Evolutionary conservation across 768 basidiomycete species (phyloP), one percentile per base, ranked within the genome.

Genomic region (Rhodotorula kratochvilovae): DNA sequence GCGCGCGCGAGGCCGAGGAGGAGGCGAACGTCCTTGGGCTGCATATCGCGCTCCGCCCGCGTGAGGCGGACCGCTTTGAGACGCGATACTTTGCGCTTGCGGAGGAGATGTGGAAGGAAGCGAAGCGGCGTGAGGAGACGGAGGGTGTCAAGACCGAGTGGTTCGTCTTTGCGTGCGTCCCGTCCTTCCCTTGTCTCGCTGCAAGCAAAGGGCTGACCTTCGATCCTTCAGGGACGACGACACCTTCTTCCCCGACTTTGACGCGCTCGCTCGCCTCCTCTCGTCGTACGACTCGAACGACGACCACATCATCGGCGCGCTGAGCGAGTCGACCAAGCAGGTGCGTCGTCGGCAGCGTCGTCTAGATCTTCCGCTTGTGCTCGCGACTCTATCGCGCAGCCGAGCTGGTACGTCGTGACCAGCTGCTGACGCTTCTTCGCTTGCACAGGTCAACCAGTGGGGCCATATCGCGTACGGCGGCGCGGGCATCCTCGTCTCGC

Each of bases 241-340:
- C 56, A 75, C 74, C 16, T 75, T 75, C 68, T 75, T 65, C 56
- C 74, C 74, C 36, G 74, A 75, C 58, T 70, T 69, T n/a, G 62
- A 66, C 33, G 57, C 74, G 1, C 61, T 70, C 33, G 58, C 59
- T 1, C 65, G 74, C 13, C 53, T 75, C 19, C 66, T 75, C 11
- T 33, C 61, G 0, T 29, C 58, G 50, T 51, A 60, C 57, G 61
- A 69, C 50, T 35, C 70, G 13, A 19, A 56, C 33, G 68, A 63
- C 2, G 72, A 68, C 61, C 12, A 29, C 42, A 45, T 75, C 43
- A 65, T 75, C 59, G 74, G 74, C 11, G 66, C 71, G 8, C 54
- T 75, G 10, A 64, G 62, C 58, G 74, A 75, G 62, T 72, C 74
- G 61, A 69, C 65, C 16, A 70, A 70, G 54, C 73, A 75, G 67